phyloP scores from a whole-genome alignment of 371 early-diverging fungal species.

The Mortierella sp. region DNA sequence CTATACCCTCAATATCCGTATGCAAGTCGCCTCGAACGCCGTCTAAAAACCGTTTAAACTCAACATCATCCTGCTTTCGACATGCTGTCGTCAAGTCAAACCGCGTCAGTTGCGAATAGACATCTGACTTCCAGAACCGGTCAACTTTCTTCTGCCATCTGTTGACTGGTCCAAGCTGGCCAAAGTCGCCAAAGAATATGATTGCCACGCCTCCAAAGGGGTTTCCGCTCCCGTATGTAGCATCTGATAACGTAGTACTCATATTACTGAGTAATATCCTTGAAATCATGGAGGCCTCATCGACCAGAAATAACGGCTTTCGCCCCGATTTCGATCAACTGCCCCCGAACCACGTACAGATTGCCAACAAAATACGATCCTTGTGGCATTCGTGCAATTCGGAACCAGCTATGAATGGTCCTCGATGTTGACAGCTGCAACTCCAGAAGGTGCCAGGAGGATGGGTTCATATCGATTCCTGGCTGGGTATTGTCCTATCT shows the following conservation, averaged over 20 bases:
- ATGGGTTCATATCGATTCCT: neutral
- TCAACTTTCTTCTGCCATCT: neutral
- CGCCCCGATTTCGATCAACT: neutral
- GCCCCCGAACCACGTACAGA: neutral
- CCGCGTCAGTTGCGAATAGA: too few relatives aligned
- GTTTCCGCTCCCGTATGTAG: neutral
- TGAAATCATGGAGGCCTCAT: conserved; percentile 1
- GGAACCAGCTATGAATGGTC: neutral
- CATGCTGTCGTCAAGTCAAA: too few relatives aligned
- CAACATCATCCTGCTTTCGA: too few relatives aligned
- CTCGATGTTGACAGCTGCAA: neutral
- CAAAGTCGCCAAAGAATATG: neutral
- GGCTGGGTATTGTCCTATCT: neutral
- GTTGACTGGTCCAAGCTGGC: neutral
- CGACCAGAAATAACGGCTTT: neutral
- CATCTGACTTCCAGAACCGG: neutral
- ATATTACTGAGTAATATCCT: neutral
- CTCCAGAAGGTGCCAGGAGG: neutral
- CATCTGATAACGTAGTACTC: neutral
- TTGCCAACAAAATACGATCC: neutral
- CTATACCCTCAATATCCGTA: too few relatives aligned
- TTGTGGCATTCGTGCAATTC: neutral
- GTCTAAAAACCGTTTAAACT: too few relatives aligned
- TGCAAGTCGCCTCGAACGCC: too few relatives aligned
- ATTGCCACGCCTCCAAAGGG: neutral